Evolutionary conservation across 768 basidiomycete species (phyloP).

Genomic region (Termitomyces sp.): DNA sequence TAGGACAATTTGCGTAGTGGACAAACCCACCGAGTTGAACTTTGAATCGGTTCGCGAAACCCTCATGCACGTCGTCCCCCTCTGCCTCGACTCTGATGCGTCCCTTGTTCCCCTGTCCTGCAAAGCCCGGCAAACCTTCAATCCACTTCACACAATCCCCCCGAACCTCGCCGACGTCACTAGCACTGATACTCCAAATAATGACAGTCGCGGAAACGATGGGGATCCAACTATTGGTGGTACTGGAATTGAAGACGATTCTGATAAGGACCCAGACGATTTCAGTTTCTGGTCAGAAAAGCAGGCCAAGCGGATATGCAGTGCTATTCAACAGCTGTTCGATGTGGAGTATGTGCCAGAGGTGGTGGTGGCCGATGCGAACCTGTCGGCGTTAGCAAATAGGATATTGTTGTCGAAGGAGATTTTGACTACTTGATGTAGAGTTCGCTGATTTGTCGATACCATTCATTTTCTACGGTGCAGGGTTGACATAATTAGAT

Average conservation of each 20-base stretch:
- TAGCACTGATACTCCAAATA: neutral
- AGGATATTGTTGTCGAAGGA: slow-evolving; percentile 79
- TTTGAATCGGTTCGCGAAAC: slow-evolving; percentile 62
- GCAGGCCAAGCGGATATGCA: slow-evolving; percentile 88
- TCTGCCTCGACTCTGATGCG: slow-evolving; percentile 86
- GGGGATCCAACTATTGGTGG: neutral
- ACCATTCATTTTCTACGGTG: too few relatives aligned
- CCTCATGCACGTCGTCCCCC: slow-evolving; percentile 74
- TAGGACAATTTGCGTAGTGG: slow-evolving; percentile 41
- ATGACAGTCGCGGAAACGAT: neutral
- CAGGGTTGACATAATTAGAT: too few relatives aligned
- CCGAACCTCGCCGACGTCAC: neutral
- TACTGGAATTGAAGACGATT: slow-evolving; percentile 12
- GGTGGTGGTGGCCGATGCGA: slow-evolving; percentile 92
- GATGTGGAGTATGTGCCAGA: slow-evolving; percentile 86
- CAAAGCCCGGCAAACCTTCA: slow-evolving; percentile 31
- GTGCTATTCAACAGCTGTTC: slow-evolving; percentile 77
- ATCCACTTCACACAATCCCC: neutral
- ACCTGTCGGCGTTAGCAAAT: slow-evolving; percentile 79
- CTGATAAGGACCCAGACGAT: slow-evolving; percentile 76
- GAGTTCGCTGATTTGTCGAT: too few relatives aligned
- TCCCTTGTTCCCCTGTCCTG: slow-evolving; percentile 75
- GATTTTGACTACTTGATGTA: slow-evolving; percentile 30
- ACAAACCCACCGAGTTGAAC: slow-evolving; percentile 60
- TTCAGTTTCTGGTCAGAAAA: slow-evolving; percentile 90